Evolutionary conservation across 2,329 filamentous ascomycete genomes (phyloP).

Genomic region (Ascomycota sp.): DNA sequence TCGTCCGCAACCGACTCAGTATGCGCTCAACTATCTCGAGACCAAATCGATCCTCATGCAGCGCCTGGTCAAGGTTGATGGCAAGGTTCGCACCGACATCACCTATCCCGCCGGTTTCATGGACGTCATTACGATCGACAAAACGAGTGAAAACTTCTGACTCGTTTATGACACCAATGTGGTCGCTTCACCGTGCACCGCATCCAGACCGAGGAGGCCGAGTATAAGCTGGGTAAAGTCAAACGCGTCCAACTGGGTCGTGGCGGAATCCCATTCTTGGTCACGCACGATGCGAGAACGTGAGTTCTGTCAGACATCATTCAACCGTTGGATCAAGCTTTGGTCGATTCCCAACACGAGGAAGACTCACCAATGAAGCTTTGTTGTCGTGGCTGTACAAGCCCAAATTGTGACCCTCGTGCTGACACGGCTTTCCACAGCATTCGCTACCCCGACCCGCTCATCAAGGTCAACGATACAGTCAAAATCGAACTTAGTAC

Average conservation of each 20-base stretch:
- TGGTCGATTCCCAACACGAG: constrained; percentile 40
- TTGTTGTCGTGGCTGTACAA: too few relatives aligned
- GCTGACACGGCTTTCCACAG: too few relatives aligned
- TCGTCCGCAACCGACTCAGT: constrained; percentile 93
- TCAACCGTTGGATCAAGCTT: constrained; percentile 99
- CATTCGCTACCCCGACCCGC: constrained; percentile 96
- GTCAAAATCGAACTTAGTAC: constrained; percentile 96
- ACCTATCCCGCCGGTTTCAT: constrained; percentile 98
- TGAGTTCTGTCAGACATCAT: constrained; percentile 96
- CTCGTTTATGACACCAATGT: constrained; percentile 99
- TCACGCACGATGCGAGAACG: constrained; percentile 99
- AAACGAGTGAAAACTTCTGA: constrained; percentile 99
- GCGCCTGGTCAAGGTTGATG: constrained; percentile 98
- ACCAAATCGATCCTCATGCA: constrained; percentile 97
- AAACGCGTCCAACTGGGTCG: constrained; percentile 98
- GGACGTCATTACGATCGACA: constrained; percentile 98
- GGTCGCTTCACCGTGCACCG: constrained; percentile 99
- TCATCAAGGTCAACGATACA: constrained; percentile 99
- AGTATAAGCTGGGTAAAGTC: constrained; percentile 99
- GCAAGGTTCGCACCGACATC: constrained; percentile 96
- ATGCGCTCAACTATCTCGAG: constrained; percentile 97
- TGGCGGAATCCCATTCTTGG: constrained; percentile 99
- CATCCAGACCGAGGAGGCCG: constrained; percentile 94
- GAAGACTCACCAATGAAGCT: too few relatives aligned
- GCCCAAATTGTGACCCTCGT: too few relatives aligned